Conservation (phyloP, 306 rosid genomes). For the Gleditsia sinensis region DNA sequence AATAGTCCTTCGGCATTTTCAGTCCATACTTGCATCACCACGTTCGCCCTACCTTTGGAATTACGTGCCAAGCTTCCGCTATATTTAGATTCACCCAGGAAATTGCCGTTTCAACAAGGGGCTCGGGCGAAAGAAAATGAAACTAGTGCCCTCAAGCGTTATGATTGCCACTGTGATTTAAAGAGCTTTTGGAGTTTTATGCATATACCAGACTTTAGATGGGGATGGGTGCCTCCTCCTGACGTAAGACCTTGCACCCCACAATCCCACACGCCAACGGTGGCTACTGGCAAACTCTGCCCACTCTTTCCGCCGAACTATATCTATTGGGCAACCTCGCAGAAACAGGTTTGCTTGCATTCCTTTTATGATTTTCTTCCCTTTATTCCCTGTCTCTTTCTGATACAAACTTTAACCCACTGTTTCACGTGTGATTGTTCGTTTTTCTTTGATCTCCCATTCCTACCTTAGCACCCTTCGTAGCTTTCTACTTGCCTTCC, state of each 20-base stretch:
- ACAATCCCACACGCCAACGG: background rate
- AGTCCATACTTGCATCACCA: too few relatives aligned
- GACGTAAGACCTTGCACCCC: background rate
- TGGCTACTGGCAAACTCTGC: background rate
- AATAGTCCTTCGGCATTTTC: too few relatives aligned
- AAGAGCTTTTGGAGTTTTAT: background rate
- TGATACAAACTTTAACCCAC: constrained; percentile 39
- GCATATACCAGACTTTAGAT: background rate
- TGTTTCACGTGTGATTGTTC: constrained; percentile 34
- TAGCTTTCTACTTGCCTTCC: background rate
- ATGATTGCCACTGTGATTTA: background rate
- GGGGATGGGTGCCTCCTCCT: background rate
- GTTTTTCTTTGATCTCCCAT: constrained; percentile 15
- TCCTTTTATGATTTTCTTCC: constrained; percentile 5
- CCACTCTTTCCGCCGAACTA: background rate
- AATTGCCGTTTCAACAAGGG: background rate
- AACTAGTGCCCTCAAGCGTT: background rate
- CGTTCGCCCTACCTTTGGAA: background rate
- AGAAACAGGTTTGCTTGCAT: constrained; percentile 20
- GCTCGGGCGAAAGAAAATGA: background rate
- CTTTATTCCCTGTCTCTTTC: constrained; percentile 50
- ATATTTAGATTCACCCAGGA: background rate
- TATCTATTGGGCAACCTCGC: constrained; percentile 3
- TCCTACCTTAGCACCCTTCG: background rate
- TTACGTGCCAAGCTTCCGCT: background rate